Percentiles rank a stretch among this genome's conserved stretches.
phyloP scores from a whole-genome alignment of 345 rosid species.

The Lepidium aucheri region DNA sequence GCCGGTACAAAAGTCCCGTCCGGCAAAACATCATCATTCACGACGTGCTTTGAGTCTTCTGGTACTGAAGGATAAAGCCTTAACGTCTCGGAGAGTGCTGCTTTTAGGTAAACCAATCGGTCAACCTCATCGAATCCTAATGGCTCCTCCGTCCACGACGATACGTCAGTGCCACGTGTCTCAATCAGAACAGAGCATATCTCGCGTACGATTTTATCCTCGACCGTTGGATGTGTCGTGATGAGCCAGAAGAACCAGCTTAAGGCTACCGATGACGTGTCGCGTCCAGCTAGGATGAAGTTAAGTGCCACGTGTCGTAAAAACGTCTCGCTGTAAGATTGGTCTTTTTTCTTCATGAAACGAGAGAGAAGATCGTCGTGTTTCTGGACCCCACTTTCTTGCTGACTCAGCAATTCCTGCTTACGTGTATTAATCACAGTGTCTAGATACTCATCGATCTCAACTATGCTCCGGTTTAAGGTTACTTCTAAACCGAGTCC shows the following conservation, averaged over 20 bases:
- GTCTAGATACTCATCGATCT: conserved; percentile 57
- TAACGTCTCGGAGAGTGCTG: conserved; percentile 83
- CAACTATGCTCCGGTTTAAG: conserved; percentile 63
- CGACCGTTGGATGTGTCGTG: conserved; percentile 54
- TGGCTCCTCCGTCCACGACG: conserved; percentile 68
- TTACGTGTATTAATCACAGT: conserved; percentile 62
- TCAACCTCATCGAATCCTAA: conserved; percentile 70
- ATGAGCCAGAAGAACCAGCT: conserved; percentile 92
- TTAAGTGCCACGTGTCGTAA: conserved; percentile 83
- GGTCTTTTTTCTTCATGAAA: conserved; percentile 82
- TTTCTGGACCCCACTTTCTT: conserved; percentile 38
- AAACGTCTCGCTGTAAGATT: conserved; percentile 50
- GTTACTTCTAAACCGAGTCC: conserved; percentile 80
- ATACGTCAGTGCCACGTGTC: conserved; percentile 59
- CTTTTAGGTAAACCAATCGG: conserved; percentile 69
- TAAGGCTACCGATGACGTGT: conserved; percentile 89
- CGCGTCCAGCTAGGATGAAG: conserved; percentile 94
- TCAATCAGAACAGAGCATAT: conserved; percentile 49
- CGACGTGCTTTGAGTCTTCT: conserved; percentile 78
- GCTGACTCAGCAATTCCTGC: conserved; percentile 55
- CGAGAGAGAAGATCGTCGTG: conserved; percentile 87
- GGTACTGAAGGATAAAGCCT: conserved; percentile 95
- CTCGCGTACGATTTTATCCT: conserved; percentile 69
- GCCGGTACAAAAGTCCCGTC: conserved; percentile 89
- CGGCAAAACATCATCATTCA: conserved; percentile 70